Evolutionary conservation across 305 asterid genomes (phyloP), one percentile per base, ranked within the genome.

Genomic region (Withania somnifera): DNA sequence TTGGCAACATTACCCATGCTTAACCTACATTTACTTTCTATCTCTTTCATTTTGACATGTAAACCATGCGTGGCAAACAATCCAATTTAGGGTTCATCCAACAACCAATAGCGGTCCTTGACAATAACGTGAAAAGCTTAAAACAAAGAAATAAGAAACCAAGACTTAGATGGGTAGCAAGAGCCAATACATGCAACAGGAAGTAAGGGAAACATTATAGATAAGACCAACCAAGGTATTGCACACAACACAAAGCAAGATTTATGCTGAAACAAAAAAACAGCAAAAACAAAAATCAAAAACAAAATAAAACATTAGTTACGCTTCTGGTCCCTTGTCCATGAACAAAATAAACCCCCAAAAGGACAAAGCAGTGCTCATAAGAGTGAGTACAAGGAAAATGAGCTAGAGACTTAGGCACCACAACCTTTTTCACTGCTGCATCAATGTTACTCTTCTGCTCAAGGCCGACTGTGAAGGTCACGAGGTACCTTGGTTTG

Each of bases 361-460:
- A 30, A 84, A 54, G 40, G 73, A 10, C 7, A 42, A 13, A 40
- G 28, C 50, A 28, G 19, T 30, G 79, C 17, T 30, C 13, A 32
- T 64, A 68, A 53, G 19, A 11, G 69, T 0, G 10, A 22, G 28
- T 17, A 17, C 38, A 45, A 26, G 45, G 26, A 50, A 79, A 61
- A 66, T 26, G 15, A 54, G 47, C 11, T 19, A 36, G 68, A 22
- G 51, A 76, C 45, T 86, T 54, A 53, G 54, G 78, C 64, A 85
- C 51, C 64, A 85, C 51, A 76, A 90, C 97, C 97, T 92, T 95
- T 86, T 90, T 91, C n/a, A 91, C 97, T 54, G 99, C 97, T 84
- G 90, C 93, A 86, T 95, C 95, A 81, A 95, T 95, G 84, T 92
- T 95, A 45, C 89, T 87, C 87, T 87, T 95, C 90, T 95, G 98